phyloP scores from a whole-genome alignment of 78 protist genomes.

The Creolimax fragrantissima region DNA sequence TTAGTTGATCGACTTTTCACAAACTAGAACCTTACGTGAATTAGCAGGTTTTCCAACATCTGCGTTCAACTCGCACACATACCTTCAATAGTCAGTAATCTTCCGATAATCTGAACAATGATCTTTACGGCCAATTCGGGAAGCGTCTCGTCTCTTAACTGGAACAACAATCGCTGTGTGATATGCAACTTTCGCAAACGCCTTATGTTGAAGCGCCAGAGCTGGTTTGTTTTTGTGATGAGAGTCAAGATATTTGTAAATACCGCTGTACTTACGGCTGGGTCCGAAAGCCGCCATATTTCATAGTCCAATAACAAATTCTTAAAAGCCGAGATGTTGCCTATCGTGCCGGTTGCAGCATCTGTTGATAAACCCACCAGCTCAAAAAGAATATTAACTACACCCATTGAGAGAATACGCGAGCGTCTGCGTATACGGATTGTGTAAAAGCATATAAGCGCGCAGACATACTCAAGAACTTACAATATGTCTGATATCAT shows the following conservation, averaged over 20 bases:
- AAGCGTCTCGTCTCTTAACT: not conserved
- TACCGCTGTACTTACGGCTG: not conserved
- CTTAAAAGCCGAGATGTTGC: not conserved
- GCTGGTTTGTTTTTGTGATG: not conserved
- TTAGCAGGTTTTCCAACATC: not conserved
- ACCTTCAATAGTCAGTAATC: not conserved
- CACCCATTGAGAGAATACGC: not conserved
- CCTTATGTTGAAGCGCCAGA: not conserved
- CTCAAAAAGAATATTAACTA: not conserved
- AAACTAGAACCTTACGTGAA: not conserved
- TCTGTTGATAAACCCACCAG: not conserved
- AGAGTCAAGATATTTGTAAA: not conserved
- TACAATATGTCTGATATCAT: too few relatives aligned
- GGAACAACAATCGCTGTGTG: not conserved
- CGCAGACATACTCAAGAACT: too few relatives aligned
- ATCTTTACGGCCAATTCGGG: not conserved
- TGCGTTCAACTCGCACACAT: not conserved
- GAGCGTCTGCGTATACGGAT: too few relatives aligned
- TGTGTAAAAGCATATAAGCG: too few relatives aligned
- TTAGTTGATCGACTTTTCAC: not conserved
- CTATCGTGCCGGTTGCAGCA: not conserved
- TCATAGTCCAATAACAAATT: not conserved
- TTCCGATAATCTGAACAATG: not conserved
- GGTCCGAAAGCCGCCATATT: not conserved
- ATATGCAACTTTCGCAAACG: not conserved